These are phyloP conservation scores for Colletotrichum melonis DNA, from an alignment of 2,329 filamentous ascomycete genomes.

Conservation along the genomic window DNA sequence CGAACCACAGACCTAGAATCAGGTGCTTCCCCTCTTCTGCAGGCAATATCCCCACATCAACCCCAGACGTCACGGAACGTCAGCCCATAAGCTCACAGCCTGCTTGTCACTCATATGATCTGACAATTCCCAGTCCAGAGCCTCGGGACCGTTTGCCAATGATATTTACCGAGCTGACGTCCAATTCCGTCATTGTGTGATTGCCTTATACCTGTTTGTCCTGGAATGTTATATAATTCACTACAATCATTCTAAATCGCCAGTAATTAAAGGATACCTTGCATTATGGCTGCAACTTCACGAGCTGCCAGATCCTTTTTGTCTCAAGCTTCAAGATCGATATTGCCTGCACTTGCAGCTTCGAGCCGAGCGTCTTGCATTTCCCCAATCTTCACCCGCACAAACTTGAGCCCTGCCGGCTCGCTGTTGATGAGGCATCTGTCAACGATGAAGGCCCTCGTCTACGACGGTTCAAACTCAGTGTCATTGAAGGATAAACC, in stretches of 20 bases:
- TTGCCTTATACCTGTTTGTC: background rate
- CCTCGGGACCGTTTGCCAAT: background rate
- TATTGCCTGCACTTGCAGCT: background rate
- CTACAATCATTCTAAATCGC: background rate
- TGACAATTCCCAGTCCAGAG: background rate
- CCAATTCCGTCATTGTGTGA: background rate
- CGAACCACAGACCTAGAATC: background rate
- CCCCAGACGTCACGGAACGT: background rate
- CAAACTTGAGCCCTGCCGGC: background rate
- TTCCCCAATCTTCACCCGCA: background rate
- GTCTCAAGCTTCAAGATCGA: background rate
- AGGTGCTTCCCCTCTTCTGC: background rate
- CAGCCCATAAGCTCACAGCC: background rate
- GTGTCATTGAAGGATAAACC: slow-evolving; percentile 47
- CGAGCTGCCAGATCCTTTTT: background rate
- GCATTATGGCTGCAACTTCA: background rate
- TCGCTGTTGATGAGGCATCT: background rate
- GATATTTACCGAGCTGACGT: background rate
- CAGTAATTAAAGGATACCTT: too few species aligned
- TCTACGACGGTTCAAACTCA: slow-evolving; percentile 50
- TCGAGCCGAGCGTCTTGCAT: too few species aligned
- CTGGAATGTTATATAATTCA: background rate
- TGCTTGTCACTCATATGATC: background rate
- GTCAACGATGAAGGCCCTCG: slow-evolving; percentile 57
- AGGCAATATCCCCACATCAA: background rate